These are phyloP conservation scores for Canavalia gladiata DNA, from an alignment of 306 rosid species.

Conservation along the genomic window DNA sequence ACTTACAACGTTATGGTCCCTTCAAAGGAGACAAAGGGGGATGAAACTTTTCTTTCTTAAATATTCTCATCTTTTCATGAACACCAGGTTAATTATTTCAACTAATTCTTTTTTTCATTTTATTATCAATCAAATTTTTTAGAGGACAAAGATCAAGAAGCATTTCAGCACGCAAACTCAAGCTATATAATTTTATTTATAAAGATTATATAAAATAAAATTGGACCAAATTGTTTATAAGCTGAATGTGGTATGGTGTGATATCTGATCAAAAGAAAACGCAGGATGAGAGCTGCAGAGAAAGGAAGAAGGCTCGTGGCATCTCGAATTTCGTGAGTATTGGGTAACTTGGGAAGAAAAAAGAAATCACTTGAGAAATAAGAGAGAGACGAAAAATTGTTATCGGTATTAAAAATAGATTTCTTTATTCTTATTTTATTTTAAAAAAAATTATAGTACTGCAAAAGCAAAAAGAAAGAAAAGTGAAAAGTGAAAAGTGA, in stretches of 20 bases:
- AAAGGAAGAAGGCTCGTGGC: constrained; percentile 47
- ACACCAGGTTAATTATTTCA: constrained; percentile 1
- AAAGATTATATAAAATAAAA: background rate
- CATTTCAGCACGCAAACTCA: background rate
- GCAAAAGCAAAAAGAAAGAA: constrained; percentile 46
- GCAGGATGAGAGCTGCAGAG: constrained; percentile 18
- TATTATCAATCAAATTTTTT: background rate
- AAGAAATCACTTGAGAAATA: constrained; percentile 8
- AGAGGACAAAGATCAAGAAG: background rate
- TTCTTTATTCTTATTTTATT: constrained; percentile 29
- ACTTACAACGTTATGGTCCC: constrained; percentile 41
- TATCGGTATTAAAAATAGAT: background rate
- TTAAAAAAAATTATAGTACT: constrained; percentile 39
- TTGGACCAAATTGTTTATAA: background rate
- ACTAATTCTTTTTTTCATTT: background rate
- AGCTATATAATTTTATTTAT: background rate
- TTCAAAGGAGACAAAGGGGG: constrained; percentile 43
- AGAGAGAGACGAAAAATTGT: background rate
- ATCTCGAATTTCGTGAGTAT: constrained; percentile 50
- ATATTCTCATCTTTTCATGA: constrained; percentile 45
- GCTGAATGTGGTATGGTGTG: background rate
- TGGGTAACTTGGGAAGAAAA: constrained; percentile 7
- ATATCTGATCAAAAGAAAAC: constrained; percentile 12
- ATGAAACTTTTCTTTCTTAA: constrained; percentile 42
- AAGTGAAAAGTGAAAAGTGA: constrained; percentile 42